phyloP scores from a whole-genome alignment of 306 rosid genomes.

The Quercus agrifolia region DNA sequence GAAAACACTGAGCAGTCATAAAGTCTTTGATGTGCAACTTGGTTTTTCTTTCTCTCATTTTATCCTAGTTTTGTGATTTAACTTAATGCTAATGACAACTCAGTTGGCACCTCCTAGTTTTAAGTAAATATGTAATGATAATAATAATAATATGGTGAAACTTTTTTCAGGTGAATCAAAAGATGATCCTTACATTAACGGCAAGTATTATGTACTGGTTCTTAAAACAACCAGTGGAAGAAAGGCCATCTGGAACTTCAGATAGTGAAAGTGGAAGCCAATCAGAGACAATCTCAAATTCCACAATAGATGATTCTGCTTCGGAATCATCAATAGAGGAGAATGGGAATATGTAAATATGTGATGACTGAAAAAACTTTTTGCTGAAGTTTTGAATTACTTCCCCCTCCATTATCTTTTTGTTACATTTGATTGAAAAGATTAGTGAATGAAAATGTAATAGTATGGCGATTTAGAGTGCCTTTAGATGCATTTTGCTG shows the following conservation, averaged over 20 bases:
- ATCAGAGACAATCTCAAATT: conserved; percentile 67
- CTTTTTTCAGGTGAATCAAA: conserved; percentile 78
- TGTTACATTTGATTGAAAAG: conserved; percentile 43
- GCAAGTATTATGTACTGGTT: conserved; percentile 97
- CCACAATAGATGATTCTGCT: conserved; percentile 83
- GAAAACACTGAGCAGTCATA: background rate
- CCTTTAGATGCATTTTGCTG: no score
- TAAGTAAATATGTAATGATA: no score
- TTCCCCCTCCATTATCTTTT: background rate
- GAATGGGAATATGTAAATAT: conserved; percentile 54
- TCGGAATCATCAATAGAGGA: conserved; percentile 87
- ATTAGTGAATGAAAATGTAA: conserved; percentile 36
- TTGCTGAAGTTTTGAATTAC: conserved; percentile 6
- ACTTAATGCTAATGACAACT: background rate
- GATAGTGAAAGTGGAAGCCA: conserved; percentile 83
- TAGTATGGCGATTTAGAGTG: conserved; percentile 18
- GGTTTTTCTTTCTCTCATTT: background rate
- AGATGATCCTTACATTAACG: conserved; percentile 95
- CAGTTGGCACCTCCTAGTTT: no score
- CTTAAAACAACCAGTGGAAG: conserved; percentile 72
- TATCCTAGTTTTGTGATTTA: background rate
- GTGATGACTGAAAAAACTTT: conserved; percentile 18
- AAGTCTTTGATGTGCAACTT: background rate
- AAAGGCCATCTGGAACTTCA: conserved; percentile 49
- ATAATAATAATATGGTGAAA: background rate